phyloP scores from a whole-genome alignment of 495 filamentous ascomycete genomes.

The Tuber calosporum region DNA sequence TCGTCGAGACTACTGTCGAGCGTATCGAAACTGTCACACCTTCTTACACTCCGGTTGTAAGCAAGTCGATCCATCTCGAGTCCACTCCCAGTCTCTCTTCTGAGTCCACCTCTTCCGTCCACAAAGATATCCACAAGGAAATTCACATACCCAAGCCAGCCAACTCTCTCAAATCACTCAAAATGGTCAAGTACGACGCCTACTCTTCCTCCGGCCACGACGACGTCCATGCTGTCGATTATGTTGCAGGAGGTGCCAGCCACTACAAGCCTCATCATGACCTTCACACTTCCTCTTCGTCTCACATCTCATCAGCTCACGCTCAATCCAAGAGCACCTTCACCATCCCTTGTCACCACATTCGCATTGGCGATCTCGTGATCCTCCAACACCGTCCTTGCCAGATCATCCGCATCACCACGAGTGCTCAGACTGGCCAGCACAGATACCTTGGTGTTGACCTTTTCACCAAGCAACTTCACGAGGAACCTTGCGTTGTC shows the following conservation, averaged over 20 bases:
- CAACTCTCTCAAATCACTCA: slow-evolving; percentile 12
- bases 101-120: slow-evolving; percentile 22
- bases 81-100: slow-evolving; percentile 10
- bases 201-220: slow-evolving; percentile 23
- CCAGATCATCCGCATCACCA: slow-evolving; percentile 99
- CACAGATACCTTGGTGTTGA: slow-evolving; percentile 99
- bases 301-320: slow-evolving; percentile 44
- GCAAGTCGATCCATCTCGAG: background rate
- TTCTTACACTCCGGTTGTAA: slow-evolving; percentile 10
- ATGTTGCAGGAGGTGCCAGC: background rate
- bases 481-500: slow-evolving; percentile 97
- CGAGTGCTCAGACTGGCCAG: slow-evolving; percentile 95
- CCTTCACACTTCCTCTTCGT: slow-evolving; percentile 25
- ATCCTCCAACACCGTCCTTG: slow-evolving; percentile 98
- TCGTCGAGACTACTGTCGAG: slow-evolving; percentile 10
- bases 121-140: slow-evolving; percentile 10
- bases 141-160: slow-evolving; percentile 2
- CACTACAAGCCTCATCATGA: slow-evolving; percentile 22
- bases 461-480: slow-evolving; percentile 98
- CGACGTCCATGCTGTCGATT: slow-evolving; percentile 16
- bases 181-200: slow-evolving; percentile 42
- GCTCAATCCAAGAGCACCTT: slow-evolving; percentile 65
- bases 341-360: slow-evolving; percentile 97
- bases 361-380: slow-evolving; percentile 96
- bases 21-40: slow-evolving; percentile 3